phyloP scores from a whole-genome alignment of 306 rosid genomes.

The Alnus glutinosa region DNA sequence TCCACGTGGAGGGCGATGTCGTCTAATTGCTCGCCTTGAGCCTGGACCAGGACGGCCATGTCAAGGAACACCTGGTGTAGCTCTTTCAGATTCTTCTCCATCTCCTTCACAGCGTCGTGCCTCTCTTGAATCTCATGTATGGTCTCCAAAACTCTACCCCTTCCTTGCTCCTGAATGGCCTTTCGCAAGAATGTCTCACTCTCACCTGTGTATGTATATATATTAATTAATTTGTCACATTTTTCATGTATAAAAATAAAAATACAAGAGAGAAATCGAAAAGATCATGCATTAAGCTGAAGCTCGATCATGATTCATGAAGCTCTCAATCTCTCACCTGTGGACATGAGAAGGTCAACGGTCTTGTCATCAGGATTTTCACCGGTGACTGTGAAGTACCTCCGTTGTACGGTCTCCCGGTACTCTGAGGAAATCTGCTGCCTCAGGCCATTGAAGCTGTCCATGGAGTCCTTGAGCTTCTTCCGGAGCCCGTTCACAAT shows the following conservation, averaged over 20 bases:
- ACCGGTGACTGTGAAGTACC: conserved; percentile 90
- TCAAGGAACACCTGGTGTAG: conserved; percentile 87
- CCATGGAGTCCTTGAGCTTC: conserved; percentile 88
- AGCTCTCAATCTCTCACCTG: conserved; percentile 53
- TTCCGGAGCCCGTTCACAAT: conserved; percentile 81
- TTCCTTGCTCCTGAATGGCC: conserved; percentile 82
- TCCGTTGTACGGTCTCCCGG: conserved; percentile 83
- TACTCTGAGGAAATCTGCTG: conserved; percentile 71
- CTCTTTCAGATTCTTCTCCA: conserved; percentile 77
- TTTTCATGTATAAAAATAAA: too few relatives aligned
- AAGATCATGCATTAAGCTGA: too few relatives aligned
- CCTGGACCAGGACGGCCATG: conserved; percentile 84
- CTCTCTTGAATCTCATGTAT: conserved; percentile 84
- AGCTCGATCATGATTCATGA: too few relatives aligned
- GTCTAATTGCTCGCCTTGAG: conserved; percentile 73
- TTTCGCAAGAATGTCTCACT: conserved; percentile 81
- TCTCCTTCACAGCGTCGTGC: conserved; percentile 70
- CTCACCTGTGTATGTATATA: conserved; percentile 53
- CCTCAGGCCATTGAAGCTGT: conserved; percentile 59
- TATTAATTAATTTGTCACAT: background rate
- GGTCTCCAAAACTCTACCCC: conserved; percentile 66
- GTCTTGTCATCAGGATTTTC: conserved; percentile 93
- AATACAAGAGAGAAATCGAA: too few relatives aligned
- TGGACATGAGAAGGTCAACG: conserved; percentile 78
- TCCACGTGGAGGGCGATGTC: conserved; percentile 75